Evolutionary conservation across 2,329 filamentous ascomycete species (phyloP).

Genomic region (Samsoniella hepiali): DNA sequence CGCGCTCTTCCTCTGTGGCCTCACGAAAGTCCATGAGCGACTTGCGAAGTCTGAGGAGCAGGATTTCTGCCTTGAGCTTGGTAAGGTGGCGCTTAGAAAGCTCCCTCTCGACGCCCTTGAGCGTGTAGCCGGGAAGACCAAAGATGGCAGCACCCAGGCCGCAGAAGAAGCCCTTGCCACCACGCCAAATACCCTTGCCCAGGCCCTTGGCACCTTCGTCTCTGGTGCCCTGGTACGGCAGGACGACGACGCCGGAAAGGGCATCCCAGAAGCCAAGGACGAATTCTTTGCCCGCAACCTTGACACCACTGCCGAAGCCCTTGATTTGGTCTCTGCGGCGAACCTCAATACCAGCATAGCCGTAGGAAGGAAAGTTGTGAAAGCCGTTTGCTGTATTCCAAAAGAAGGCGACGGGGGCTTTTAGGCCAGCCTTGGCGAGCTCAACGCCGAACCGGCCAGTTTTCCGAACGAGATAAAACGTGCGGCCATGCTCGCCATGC

Average conservation of each 20-base stretch:
- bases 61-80: constrained; percentile 31
- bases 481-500: constrained; percentile 26
- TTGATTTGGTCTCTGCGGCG: constrained; percentile 64
- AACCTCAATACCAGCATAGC: constrained; percentile 60
- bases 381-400: constrained; percentile 68
- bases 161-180: constrained; percentile 41
- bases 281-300: constrained; percentile 63
- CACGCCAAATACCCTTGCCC: constrained; percentile 54
- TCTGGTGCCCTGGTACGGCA: constrained; percentile 61
- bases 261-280: constrained; percentile 65
- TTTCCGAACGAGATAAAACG: constrained; percentile 29
- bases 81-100: constrained; percentile 34
- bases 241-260: constrained; percentile 62
- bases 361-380: constrained; percentile 69
- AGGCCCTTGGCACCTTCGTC: constrained; percentile 61
- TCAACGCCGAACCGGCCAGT: constrained; percentile 57
- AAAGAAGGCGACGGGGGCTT: constrained; percentile 65
- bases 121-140: constrained; percentile 39
- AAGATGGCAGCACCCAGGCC: constrained; percentile 37
- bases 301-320: constrained; percentile 56
- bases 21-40: constrained; percentile 29
- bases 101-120: constrained; percentile 54
- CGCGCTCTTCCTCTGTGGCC: constrained; percentile 23
- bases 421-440: constrained; percentile 59
- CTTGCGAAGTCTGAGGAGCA: constrained; percentile 32